Evolutionary conservation across 148 eudicot genomes (phyloP), one percentile per base, ranked within the genome.

Genomic region (Camellia granthamiana): DNA sequence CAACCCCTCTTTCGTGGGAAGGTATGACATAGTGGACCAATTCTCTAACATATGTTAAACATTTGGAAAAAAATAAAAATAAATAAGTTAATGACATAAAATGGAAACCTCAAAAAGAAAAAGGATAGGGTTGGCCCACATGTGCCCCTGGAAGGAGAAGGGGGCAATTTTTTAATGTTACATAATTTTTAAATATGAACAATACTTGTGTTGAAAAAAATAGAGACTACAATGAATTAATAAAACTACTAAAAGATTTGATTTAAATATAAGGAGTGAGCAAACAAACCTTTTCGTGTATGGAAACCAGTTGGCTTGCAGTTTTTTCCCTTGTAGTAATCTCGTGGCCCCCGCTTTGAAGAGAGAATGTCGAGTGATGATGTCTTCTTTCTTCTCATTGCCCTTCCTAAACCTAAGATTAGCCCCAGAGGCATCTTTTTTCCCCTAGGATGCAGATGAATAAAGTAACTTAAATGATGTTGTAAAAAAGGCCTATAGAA

Each of bases 251-350:
- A 54, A 13, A 21, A 16, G 14, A 30, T 30, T 43, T 21, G 15
- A 59, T n/a, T 46, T 4, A 55, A 14, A 64, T 7, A 21, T 7
- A 41, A 46, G 3, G 16, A 44, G 16, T 58, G 42, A 44, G 18
- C 72, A 68, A 15, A 41, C 60, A 46, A 46, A 96, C 98, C 99
- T 96, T 96, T 93, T 71, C 95, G 93, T 43, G 99, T 96, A 85
- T 96, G 99, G 69, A 96, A 96, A 86, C 99, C 98, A 82, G 95
- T 93, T 5, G 98, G 98, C 81, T 91, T 96, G 91, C 98, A 96
- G 65, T 92, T 93, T 86, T 96, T 96, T 42, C 99, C 99, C 82
- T 96, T 96, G 88, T 96, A 96, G 77, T 91, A 96, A 80, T 90
- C 91, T 51, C 92, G 86, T 2, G 96, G 97, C 3, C 91, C 94